These are phyloP conservation scores for Teratosphaeria viscida DNA, from an alignment of 2,329 filamentous ascomycete species.

Conservation along the genomic window DNA sequence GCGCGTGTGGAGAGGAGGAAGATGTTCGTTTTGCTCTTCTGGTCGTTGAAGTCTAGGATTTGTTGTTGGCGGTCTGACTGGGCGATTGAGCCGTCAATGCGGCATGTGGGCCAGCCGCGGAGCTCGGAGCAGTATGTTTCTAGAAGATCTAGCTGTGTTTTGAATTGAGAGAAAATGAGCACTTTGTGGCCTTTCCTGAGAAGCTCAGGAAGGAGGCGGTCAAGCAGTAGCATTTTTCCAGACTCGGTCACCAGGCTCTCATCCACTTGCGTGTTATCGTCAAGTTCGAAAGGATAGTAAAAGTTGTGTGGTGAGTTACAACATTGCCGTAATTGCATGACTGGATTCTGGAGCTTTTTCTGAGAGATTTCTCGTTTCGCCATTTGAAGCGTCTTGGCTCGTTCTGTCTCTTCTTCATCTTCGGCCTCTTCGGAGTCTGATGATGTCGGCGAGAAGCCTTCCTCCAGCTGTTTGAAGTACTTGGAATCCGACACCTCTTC, in stretches of 20 bases:
- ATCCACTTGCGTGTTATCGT: slow-evolving; percentile 51
- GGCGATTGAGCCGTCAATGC: slow-evolving; percentile 80
- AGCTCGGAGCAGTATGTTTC: slow-evolving; percentile 76
- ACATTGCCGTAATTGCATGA: slow-evolving; percentile 83
- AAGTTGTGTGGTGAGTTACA: slow-evolving; percentile 96
- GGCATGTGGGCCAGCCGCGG: slow-evolving; percentile 69
- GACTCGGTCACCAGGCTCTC: slow-evolving; percentile 76
- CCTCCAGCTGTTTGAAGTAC: slow-evolving; percentile 69
- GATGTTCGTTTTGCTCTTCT: slow-evolving; percentile 42
- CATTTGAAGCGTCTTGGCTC: slow-evolving; percentile 58
- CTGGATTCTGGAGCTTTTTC: slow-evolving; percentile 86
- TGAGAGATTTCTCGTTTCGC: slow-evolving; percentile 79
- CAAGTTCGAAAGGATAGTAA: slow-evolving; percentile 72
- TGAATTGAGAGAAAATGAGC: slow-evolving; percentile 94
- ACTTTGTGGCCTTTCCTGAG: slow-evolving; percentile 71
- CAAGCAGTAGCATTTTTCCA: slow-evolving; percentile 91
- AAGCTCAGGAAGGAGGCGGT: slow-evolving; percentile 68
- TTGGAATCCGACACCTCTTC: slow-evolving; percentile 69
- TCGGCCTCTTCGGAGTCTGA: slow-evolving; percentile 32
- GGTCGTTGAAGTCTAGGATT: slow-evolving; percentile 40
- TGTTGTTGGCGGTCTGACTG: slow-evolving; percentile 48
- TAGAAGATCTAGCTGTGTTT: slow-evolving; percentile 82
- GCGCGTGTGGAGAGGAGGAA: slow-evolving; percentile 86
- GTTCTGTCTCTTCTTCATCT: slow-evolving; percentile 52
- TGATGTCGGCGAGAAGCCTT: slow-evolving; percentile 39